Evolutionary conservation across 768 basidiomycete genomes (phyloP).

Genomic region (Zangia roseola): DNA sequence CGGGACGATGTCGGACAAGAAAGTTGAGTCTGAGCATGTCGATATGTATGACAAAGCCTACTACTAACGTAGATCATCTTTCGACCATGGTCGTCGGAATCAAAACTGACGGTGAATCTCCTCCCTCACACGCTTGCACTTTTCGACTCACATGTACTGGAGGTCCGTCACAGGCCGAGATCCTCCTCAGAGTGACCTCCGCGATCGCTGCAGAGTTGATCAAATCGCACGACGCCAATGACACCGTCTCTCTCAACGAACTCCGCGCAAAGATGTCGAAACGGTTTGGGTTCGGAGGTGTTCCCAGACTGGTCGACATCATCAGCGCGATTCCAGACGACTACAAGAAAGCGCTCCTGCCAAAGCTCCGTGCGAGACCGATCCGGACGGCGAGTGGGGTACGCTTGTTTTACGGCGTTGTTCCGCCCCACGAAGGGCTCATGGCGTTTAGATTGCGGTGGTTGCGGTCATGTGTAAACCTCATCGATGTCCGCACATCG

Average conservation of each 20-base stretch:
- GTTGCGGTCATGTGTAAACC: slow-evolving; percentile 99
- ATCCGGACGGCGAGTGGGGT: slow-evolving; percentile 97
- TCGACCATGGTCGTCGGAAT: slow-evolving; percentile 40
- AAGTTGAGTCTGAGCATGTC: slow-evolving; percentile 6
- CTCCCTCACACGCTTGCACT: not conserved
- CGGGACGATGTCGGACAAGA: slow-evolving; percentile 13
- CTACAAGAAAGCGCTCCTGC: slow-evolving; percentile 87
- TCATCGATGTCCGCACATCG: slow-evolving; percentile 98
- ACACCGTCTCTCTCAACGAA: slow-evolving; percentile 82
- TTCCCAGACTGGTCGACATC: slow-evolving; percentile 94
- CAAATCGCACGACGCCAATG: slow-evolving; percentile 75
- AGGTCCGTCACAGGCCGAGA: slow-evolving; percentile 89
- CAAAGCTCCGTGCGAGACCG: slow-evolving; percentile 88
- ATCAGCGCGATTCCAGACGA: slow-evolving; percentile 98
- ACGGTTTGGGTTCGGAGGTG: slow-evolving; percentile 81
- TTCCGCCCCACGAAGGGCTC: not conserved
- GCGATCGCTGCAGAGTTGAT: slow-evolving; percentile 95
- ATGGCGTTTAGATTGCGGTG: slow-evolving; percentile 75
- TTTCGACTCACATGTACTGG: not conserved
- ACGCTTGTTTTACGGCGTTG: slow-evolving; percentile 22
- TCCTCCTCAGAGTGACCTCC: slow-evolving; percentile 85
- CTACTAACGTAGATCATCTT: too few relatives aligned
- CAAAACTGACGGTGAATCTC: slow-evolving; percentile 35
- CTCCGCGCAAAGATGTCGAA: slow-evolving; percentile 87
- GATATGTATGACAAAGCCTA: too few relatives aligned